These are phyloP conservation scores for Amniculicola lignicola DNA, from an alignment of 495 filamentous ascomycete genomes.

Conservation along the genomic window DNA sequence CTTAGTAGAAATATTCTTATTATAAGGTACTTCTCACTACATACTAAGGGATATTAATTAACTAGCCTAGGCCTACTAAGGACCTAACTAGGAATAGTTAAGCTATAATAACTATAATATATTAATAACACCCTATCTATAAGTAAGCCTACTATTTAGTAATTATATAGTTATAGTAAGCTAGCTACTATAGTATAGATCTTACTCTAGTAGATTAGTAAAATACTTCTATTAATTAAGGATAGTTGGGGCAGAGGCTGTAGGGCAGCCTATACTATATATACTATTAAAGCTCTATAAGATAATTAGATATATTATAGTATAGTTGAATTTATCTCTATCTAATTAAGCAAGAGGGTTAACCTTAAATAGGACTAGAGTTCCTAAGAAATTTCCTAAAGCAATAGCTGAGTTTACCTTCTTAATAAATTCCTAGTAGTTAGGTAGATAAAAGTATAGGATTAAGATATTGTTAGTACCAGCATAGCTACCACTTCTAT, in stretches of 20 bases:
- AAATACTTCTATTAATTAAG: constrained; percentile 6
- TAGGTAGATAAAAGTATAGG: too few species aligned
- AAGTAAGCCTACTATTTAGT: background rate
- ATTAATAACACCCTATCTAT: constrained; percentile 1
- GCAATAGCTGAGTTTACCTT: too few species aligned
- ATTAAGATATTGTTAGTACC: too few species aligned
- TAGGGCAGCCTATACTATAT: background rate
- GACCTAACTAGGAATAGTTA: too few species aligned
- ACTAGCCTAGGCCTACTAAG: too few species aligned
- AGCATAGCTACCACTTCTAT: constrained; percentile 1
- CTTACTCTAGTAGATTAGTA: background rate
- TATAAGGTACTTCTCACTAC: background rate
- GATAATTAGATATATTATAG: constrained; percentile 1
- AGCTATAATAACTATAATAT: too few species aligned
- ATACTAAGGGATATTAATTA: background rate
- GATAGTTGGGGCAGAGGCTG: background rate
- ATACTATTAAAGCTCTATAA: constrained; percentile 2
- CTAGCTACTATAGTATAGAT: constrained; percentile 1
- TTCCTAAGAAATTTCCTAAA: too few species aligned
- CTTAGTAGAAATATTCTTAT: background rate
- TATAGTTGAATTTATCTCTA: too few species aligned
- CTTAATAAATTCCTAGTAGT: too few species aligned
- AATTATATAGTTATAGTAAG: constrained; percentile 2
- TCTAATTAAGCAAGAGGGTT: too few species aligned
- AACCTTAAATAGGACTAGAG: too few species aligned